Evolutionary conservation across 768 basidiomycete species (phyloP).

Genomic region (Botryobasidium botryosum): DNA sequence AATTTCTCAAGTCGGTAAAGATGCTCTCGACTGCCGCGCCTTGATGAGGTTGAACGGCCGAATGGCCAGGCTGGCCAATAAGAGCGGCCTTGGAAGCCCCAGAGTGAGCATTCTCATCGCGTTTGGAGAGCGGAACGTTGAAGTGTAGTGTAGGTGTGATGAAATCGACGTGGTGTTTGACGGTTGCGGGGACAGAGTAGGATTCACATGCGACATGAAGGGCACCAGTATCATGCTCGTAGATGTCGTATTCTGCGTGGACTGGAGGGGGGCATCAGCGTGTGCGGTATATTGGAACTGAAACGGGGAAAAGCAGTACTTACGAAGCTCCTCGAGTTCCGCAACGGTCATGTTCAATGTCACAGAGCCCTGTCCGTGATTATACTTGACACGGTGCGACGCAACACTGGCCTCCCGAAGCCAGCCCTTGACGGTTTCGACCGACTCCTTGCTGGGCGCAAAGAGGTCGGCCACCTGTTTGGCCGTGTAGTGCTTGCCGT

Average conservation of each 20-base stretch:
- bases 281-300: neutral
- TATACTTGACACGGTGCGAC: slow-evolving; percentile 19
- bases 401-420: slow-evolving; percentile 26
- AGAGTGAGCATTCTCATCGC: no score
- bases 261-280: neutral
- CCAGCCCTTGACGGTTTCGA: slow-evolving; percentile 29
- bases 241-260: slow-evolving; percentile 10
- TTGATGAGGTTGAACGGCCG: no score
- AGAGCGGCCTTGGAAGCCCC: no score
- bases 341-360: slow-evolving; percentile 8
- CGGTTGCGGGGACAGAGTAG: slow-evolving; percentile 7
- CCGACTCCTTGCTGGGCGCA: slow-evolving; percentile 27
- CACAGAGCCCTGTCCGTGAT: slow-evolving; percentile 16
- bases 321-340: slow-evolving; percentile 11
- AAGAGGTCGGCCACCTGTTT: slow-evolving; percentile 24
- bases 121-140: neutral
- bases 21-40: no score
- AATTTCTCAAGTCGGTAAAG: slow-evolving; percentile 6
- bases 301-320: neutral
- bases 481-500: slow-evolving; percentile 6
- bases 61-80: no score
- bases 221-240: slow-evolving; percentile 5
- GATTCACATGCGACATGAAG: slow-evolving; percentile 2
- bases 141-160: slow-evolving; percentile 11
- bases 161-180: slow-evolving; percentile 10